These are phyloP conservation scores for Chlorokybus atmophyticus DNA, from an alignment of 139 green algal genomes.

Conservation along the genomic window DNA sequence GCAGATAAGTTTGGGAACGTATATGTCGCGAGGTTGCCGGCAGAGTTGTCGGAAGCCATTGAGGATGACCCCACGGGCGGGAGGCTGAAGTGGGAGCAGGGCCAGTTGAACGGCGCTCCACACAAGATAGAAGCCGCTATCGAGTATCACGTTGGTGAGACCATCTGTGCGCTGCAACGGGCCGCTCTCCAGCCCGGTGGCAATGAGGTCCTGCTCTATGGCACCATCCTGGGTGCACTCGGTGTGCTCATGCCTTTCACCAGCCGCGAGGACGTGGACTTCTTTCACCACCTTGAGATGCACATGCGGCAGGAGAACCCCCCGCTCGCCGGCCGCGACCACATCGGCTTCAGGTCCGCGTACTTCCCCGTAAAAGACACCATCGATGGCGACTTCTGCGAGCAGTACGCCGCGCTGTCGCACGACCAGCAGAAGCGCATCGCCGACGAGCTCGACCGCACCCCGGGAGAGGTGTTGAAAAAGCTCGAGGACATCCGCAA, in stretches of 20 bases:
- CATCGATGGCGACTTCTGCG: slow-evolving; percentile 92
- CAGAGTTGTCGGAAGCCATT: slow-evolving; percentile 67
- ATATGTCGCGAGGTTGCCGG: slow-evolving; percentile 63
- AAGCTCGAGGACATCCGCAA: slow-evolving; percentile 89
- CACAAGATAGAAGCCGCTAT: slow-evolving; percentile 60
- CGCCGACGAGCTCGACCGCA: slow-evolving; percentile 79
- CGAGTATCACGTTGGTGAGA: slow-evolving; percentile 90
- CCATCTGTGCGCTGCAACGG: slow-evolving; percentile 64
- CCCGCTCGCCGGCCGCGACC: slow-evolving; percentile 80
- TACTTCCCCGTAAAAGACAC: slow-evolving; percentile 90
- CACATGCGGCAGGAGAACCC: slow-evolving; percentile 84
- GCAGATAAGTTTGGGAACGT: slow-evolving; percentile 96
- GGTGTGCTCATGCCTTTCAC: slow-evolving; percentile 77
- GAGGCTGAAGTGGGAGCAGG: slow-evolving; percentile 49
- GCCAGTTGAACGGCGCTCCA: slow-evolving; percentile 67
- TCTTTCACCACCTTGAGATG: slow-evolving; percentile 97
- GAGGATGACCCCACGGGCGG: slow-evolving; percentile 94
- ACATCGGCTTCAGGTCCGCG: slow-evolving; percentile 73
- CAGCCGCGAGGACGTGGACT: slow-evolving; percentile 77
- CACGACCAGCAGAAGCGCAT: slow-evolving; percentile 68
- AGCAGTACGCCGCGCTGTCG: slow-evolving; percentile 59
- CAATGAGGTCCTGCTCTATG: slow-evolving; percentile 65
- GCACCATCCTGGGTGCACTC: slow-evolving; percentile 70
- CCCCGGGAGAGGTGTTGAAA: slow-evolving; percentile 84
- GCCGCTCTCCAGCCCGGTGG: slow-evolving; percentile 54